These are phyloP conservation scores for Oryza australiensis DNA, from an alignment of 176 grass and related monocot species.

Conservation along the genomic window DNA sequence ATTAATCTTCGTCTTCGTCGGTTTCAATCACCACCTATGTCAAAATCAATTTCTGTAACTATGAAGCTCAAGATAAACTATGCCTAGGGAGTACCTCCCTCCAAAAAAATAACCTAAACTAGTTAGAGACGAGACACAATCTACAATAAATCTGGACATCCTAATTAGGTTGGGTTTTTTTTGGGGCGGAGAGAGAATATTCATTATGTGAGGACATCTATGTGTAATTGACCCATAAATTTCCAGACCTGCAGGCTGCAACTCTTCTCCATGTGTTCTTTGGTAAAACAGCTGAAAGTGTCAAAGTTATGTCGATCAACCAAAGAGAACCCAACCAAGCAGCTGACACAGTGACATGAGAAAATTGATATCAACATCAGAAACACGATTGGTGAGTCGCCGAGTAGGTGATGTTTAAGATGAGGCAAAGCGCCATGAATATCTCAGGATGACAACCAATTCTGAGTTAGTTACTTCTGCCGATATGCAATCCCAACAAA, in stretches of 20 bases:
- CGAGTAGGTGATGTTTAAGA: background rate
- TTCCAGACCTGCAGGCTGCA: background rate
- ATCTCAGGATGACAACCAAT: background rate
- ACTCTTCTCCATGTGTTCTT: constrained; percentile 1
- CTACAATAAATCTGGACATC: no score
- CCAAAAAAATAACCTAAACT: no score
- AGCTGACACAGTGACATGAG: background rate
- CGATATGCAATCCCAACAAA: background rate
- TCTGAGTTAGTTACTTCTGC: background rate
- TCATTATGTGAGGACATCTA: no score
- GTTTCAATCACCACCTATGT: no score
- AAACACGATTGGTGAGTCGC: background rate
- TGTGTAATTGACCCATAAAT: background rate
- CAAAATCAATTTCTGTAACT: no score
- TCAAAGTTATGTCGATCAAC: background rate
- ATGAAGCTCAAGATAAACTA: no score
- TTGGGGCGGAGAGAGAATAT: no score
- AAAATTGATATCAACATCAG: background rate
- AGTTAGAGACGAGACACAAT: no score
- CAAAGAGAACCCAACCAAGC: background rate
- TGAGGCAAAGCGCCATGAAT: background rate
- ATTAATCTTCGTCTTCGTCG: no score
- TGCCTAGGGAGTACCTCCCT: no score
- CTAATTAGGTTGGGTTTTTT: no score
- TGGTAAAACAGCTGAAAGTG: background rate